Evolutionary conservation across 495 filamentous ascomycete species (phyloP).

Genomic region (Hypoxylon perforatum): DNA sequence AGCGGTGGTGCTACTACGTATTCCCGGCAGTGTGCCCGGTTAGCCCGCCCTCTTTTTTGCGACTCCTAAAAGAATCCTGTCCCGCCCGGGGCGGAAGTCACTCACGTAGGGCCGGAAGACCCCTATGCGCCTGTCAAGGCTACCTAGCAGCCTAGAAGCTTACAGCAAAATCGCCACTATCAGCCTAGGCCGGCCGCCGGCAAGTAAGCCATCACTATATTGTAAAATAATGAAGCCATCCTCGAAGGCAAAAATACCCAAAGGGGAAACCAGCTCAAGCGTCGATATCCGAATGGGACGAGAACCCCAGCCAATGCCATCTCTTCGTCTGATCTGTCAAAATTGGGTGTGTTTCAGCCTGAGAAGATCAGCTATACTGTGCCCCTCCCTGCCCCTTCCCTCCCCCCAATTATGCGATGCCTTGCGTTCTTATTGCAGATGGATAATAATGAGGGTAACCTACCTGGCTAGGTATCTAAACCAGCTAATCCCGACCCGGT

Average conservation of each 20-base stretch:
- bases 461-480: slow-evolving; percentile 23
- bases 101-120: neutral
- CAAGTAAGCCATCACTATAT: neutral
- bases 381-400: slow-evolving; percentile 12
- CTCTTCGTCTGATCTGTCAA: slow-evolving; percentile 34
- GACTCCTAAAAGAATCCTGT: slow-evolving; percentile 1
- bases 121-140: neutral
- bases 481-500: slow-evolving; percentile 16
- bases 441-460: neutral
- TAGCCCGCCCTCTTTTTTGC: slow-evolving; percentile 3
- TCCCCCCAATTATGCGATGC: slow-evolving; percentile 23
- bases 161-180: neutral
- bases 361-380: slow-evolving; percentile 27
- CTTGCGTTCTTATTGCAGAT: slow-evolving; percentile 26
- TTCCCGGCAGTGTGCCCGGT: slow-evolving; percentile 18
- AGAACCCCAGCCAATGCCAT: neutral
- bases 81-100: slow-evolving; percentile 21
- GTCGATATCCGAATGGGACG: slow-evolving; percentile 6
- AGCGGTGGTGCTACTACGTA: neutral
- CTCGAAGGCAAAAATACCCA: slow-evolving; percentile 1
- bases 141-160: neutral
- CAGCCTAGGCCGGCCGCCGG: neutral
- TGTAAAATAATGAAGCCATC: neutral
- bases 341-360: slow-evolving; percentile 33
- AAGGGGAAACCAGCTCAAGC: neutral